Evolutionary conservation across 202 grass and related monocot species (phyloP), one percentile per base, ranked within the genome.

Genomic region (Setaria italica): DNA sequence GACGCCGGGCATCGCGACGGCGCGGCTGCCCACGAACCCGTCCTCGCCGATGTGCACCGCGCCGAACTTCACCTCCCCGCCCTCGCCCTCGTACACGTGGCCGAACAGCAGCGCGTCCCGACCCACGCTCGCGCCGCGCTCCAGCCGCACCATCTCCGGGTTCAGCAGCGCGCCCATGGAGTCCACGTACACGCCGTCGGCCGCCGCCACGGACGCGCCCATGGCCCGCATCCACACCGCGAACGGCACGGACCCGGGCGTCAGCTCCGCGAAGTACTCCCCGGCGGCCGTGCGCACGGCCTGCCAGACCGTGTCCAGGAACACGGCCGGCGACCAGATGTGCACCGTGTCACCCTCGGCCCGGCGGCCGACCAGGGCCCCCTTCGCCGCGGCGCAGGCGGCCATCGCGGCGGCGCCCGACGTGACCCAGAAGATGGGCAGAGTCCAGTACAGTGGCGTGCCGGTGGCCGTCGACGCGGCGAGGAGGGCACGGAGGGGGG

Each of bases 111-210:
- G 59, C 30, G 90, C 90, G 62, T 86, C 90, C 63, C 83, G 80
- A 16, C 92, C 90, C 11, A 92, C 85, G 71, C 85, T 82, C 1
- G 87, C 79, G n/a, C 92, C 92, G 54, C 75, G 49, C 74, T 88
- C 82, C 74, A 94, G 72, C 64, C 70, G 87, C 87, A 94, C 85
- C 90, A 94, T 90, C 82, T 94, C 90, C 14, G 92, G 92, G 85
- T 94, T 94, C 56, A 92, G 84, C 82, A 90, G 82, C 11, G 79
- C 87, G 20, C 89, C 87, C 90, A 86, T 92, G 82, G 87, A 86
- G 90, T 90, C 90, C 79, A 92, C 90, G 70, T 90, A 94, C 33
- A 86, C 87, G 41, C 87, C 90, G 4, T 66, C 64, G 4, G 12
- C 59, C 17, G 80, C 72, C 42, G 72, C 76, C 14, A 88, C 84